Evolutionary conservation across 441 rosid genomes (phyloP), one percentile per base, ranked within the genome.

Genomic region (Bocquillonia castaneifolia): DNA sequence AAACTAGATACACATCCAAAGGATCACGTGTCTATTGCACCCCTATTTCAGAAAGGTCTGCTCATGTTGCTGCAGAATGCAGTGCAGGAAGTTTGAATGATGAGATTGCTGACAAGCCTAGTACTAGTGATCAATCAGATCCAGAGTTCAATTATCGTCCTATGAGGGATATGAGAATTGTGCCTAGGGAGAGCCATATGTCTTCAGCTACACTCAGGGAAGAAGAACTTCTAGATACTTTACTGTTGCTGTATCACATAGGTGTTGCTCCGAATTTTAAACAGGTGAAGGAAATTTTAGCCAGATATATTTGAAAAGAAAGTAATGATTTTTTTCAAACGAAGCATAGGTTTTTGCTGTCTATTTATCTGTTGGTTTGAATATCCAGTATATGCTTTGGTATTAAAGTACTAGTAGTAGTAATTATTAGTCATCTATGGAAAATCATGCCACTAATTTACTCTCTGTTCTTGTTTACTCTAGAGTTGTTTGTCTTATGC

Each of bases 241-340:
- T 94, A 69, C 69, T 94, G 76, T 71, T 92, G 64, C 67, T 94
- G 69, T 94, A 94, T 83, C 95, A 92, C 78, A 80, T 92, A 47
- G 96, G 97, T 52, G 84, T 94, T 34, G 98, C 98, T 36, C 98
- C 96, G 68, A 92, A 90, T 68, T 90, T 94, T 81, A 94, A 92
- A 83, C 96, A 90, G 98, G 99, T 87, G 75, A 80, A 56, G n/a
- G 7, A 63, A 48, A 44, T 13, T 40, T 62, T 44, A 14, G 17
- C 18, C 26, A 25, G 25, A 48, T 57, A 45, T 67, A 5, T n/a
- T 17, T 44, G 32, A 23, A 48, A 54, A 14, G 25, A 29, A 42
- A 67, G 29, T 67, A 12, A 50, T 3, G 9, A 9, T 52, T 37
- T 66, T 60, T 70, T 63, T 29, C 36, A 36, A 59, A 50, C 13